Conservation (phyloP, 441 rosid species). For the Erodium trifolium region DNA sequence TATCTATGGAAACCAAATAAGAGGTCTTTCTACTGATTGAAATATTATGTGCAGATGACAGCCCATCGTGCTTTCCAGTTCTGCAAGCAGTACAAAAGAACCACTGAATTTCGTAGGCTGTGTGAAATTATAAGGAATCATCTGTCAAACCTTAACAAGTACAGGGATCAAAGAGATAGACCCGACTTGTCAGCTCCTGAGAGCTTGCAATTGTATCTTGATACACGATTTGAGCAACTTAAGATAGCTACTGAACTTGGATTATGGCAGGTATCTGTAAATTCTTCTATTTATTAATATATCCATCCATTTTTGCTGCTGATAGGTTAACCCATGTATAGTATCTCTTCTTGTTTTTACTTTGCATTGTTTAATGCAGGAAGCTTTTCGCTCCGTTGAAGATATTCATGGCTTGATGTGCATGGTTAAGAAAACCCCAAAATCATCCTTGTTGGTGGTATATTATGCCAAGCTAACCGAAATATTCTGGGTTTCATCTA, state of each 20-base stretch:
- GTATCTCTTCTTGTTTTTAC: not conserved
- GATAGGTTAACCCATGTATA: not conserved
- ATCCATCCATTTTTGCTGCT: not conserved
- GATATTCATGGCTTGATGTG: conserved; percentile 96
- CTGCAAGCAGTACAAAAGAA: conserved; percentile 90
- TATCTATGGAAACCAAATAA: not conserved
- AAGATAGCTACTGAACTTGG: conserved; percentile 89
- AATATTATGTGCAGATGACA: conserved; percentile 63
- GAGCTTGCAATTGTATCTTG: conserved; percentile 86
- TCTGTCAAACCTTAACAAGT: conserved; percentile 76
- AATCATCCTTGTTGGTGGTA: conserved; percentile 84
- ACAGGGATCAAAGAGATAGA: conserved; percentile 91
- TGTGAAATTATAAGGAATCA: conserved; percentile 97
- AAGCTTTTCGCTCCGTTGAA: conserved; percentile 93
- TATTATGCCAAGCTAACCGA: conserved; percentile 91
- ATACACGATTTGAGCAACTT: conserved; percentile 91
- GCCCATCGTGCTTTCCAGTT: conserved; percentile 96
- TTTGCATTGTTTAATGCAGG: conserved; percentile 41
- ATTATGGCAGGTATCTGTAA: conserved; percentile 59
- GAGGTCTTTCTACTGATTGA: conserved; percentile 10
- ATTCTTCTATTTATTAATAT: not conserved
- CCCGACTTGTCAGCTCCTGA: conserved; percentile 89
- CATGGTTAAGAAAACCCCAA: conserved; percentile 92
- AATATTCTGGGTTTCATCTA: conserved; percentile 85
- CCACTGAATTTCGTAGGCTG: conserved; percentile 90